Evolutionary conservation across 2,329 filamentous ascomycete genomes (phyloP).

Genomic region (Fusarium sp.): DNA sequence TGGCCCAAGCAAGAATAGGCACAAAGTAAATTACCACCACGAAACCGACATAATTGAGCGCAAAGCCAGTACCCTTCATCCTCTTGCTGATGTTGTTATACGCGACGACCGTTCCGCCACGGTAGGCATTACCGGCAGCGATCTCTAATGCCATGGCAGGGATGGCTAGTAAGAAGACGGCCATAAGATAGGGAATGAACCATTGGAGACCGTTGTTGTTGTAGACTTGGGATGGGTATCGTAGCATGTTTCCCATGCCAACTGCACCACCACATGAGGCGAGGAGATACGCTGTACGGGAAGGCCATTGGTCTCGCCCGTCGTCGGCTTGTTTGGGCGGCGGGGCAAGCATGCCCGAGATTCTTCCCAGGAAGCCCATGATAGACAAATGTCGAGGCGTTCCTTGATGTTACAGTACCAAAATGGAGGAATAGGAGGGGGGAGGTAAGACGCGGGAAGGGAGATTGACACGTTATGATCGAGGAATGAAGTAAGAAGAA

Average conservation of each 20-base stretch:
- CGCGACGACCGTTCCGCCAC: constrained; percentile 62
- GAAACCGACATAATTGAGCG: constrained; percentile 62
- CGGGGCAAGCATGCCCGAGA: too few relatives aligned
- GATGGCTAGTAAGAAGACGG: constrained; percentile 56
- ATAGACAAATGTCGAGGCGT: too few relatives aligned
- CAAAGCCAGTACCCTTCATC: constrained; percentile 64
- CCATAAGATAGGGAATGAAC: constrained; percentile 12
- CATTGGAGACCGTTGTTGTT: constrained; percentile 1
- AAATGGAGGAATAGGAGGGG: too few relatives aligned
- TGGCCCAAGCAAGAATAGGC: constrained; percentile 66
- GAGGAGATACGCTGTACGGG: neutral
- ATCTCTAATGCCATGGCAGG: constrained; percentile 65
- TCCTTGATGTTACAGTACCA: too few relatives aligned
- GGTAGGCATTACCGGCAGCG: constrained; percentile 74
- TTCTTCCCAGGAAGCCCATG: too few relatives aligned
- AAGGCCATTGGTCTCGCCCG: constrained; percentile 2
- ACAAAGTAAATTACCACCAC: constrained; percentile 64
- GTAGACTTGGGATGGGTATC: constrained; percentile 6
- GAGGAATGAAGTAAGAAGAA: neutral
- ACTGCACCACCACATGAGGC: neutral
- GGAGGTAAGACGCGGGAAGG: neutral
- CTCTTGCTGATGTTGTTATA: constrained; percentile 61
- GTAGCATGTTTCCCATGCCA: constrained; percentile 11
- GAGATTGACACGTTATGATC: neutral
- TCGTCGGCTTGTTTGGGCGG: too few relatives aligned